A percentile compares a stretch with the other conserved stretches of the same genome.
Conservation (phyloP, 441 rosid genomes). For the Croton setiger region DNA sequence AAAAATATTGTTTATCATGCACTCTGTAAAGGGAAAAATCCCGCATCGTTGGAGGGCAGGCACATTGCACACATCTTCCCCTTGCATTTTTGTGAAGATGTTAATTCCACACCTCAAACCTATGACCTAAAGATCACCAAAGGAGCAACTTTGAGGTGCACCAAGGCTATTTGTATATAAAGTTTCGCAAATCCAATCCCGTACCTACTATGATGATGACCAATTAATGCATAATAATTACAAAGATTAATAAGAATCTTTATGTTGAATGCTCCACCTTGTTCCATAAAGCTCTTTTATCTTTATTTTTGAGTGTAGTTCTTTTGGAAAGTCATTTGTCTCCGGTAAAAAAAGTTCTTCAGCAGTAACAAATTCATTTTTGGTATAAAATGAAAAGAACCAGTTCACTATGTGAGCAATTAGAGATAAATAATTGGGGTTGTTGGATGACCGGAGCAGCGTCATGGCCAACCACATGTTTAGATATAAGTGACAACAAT, state of each 20-base stretch:
- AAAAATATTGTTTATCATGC: too few relatives aligned
- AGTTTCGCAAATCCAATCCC: not conserved
- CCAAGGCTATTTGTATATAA: too few relatives aligned
- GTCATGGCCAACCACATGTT: not conserved
- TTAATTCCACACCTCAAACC: too few relatives aligned
- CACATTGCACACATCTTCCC: too few relatives aligned
- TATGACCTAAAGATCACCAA: too few relatives aligned
- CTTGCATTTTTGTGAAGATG: too few relatives aligned
- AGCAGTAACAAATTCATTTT: not conserved
- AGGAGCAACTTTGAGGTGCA: too few relatives aligned
- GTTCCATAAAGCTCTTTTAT: not conserved
- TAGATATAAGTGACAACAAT: not conserved
- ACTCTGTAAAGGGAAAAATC: too few relatives aligned
- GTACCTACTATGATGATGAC: not conserved
- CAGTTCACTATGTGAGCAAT: not conserved
- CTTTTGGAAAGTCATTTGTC: not conserved
- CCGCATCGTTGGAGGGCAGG: too few relatives aligned
- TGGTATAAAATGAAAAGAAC: too few relatives aligned
- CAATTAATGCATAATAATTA: not conserved
- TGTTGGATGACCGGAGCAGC: not conserved
- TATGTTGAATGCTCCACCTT: not conserved
- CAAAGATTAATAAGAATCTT: too few relatives aligned
- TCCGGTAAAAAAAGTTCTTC: not conserved
- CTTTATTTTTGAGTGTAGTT: not conserved
- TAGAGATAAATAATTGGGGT: not conserved